Evolutionary conservation across 345 rosid species (phyloP).

Genomic region (Geranium rotundifolium): DNA sequence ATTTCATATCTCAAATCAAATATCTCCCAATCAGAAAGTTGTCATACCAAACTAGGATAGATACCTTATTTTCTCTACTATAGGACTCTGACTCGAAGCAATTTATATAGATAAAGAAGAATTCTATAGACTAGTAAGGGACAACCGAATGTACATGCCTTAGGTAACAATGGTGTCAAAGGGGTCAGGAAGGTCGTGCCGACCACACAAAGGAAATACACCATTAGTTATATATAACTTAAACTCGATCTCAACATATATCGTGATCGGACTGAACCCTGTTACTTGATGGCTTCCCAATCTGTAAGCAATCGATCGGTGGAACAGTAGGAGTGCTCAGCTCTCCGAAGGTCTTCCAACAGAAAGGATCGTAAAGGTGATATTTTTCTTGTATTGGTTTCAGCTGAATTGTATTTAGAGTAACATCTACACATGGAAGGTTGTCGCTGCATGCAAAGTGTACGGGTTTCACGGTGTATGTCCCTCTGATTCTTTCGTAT

Average conservation of each 20-base stretch:
- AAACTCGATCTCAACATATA: conserved; percentile 36
- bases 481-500: conserved; percentile 67
- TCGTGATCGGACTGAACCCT: conserved; percentile 52
- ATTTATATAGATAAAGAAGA: conserved; percentile 11
- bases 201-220: conserved; percentile 39
- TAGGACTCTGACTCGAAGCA: conserved; percentile 10
- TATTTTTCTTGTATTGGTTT: conserved; percentile 59
- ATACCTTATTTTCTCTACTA: conserved; percentile 10
- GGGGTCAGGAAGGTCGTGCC: conserved; percentile 42
- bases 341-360: conserved; percentile 88
- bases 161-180: conserved; percentile 29
- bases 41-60: conserved; percentile 11
- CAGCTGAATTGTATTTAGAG: conserved; percentile 52
- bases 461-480: conserved; percentile 83
- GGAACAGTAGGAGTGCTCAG: conserved; percentile 68
- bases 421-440: conserved; percentile 74
- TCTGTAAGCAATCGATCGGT: conserved; percentile 72
- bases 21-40: conserved; percentile 3
- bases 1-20: conserved; percentile 13
- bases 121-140: conserved; percentile 10
- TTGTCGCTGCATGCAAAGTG: conserved; percentile 91
- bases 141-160: conserved; percentile 17
- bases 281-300: conserved; percentile 75
- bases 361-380: conserved; percentile 78
- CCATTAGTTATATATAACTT: conserved; percentile 12